Conservation (phyloP, 805 yeast species). For the Pichia manshurica region DNA sequence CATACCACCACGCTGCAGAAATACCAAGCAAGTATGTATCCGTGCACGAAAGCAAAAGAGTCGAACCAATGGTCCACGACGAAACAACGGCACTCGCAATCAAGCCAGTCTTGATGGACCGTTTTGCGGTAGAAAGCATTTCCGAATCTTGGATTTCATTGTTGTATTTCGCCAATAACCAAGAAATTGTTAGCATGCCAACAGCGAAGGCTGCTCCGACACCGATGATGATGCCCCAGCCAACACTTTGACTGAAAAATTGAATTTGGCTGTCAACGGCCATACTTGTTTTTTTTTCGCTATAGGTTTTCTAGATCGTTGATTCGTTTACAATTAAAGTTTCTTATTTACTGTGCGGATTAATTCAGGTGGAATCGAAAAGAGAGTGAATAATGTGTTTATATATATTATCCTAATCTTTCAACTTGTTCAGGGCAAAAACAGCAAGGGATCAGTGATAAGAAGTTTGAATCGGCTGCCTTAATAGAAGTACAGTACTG, state of each 20-base stretch:
- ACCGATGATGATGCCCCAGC: conserved; percentile 41
- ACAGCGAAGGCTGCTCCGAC: conserved; percentile 41
- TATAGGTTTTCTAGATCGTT: no score
- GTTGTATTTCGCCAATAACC: conserved; percentile 32
- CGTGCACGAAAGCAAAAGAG: conserved; percentile 28
- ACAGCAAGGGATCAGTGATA: no score
- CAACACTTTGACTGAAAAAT: conserved; percentile 24
- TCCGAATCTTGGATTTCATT: conserved; percentile 40
- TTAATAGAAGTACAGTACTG: no score
- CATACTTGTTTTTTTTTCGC: neutral
- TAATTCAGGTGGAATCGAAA: no score
- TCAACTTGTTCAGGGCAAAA: no score
- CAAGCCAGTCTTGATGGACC: conserved; percentile 33
- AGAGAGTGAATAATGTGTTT: no score
- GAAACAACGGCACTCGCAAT: conserved; percentile 34
- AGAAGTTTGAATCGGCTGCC: no score
- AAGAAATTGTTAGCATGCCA: conserved; percentile 33
- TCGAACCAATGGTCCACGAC: conserved; percentile 33
- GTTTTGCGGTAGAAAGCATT: conserved; percentile 34
- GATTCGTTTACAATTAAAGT: no score
- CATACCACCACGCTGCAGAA: conserved; percentile 33
- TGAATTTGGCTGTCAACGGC: conserved; percentile 1
- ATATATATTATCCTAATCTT: no score
- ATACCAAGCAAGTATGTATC: conserved; percentile 32
- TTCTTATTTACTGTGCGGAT: no score